phyloP scores from a whole-genome alignment of 2,329 filamentous ascomycete species.

The Aspergillus sp. region DNA sequence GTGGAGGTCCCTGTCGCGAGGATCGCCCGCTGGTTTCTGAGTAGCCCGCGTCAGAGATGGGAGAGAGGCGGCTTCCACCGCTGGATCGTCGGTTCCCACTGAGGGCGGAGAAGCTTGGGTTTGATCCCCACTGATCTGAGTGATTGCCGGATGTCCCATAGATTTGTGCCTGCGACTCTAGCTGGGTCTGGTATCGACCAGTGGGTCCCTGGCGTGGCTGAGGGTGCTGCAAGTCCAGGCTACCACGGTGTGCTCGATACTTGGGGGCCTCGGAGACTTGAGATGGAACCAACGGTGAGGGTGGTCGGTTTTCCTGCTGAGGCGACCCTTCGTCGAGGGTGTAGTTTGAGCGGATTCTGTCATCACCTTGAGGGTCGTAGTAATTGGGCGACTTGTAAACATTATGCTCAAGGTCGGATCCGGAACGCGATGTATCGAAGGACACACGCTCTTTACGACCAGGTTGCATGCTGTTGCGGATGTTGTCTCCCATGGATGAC shows the following conservation, averaged over 20 bases:
- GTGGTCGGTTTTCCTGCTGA: conserved; percentile 49
- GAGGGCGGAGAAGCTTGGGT: conserved; percentile 38
- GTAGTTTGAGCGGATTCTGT: conserved; percentile 44
- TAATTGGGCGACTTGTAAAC: conserved; percentile 49
- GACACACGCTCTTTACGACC: conserved; percentile 62
- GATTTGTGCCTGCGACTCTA: conserved; percentile 61
- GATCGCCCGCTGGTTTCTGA: conserved; percentile 41
- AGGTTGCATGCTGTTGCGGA: conserved; percentile 61
- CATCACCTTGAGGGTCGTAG: conserved; percentile 48
- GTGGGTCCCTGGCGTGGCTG: conserved; percentile 64
- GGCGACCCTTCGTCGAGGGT: conserved; percentile 38
- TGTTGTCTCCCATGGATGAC: conserved; percentile 78
- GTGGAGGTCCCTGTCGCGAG: conserved; percentile 41
- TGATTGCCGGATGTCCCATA: conserved; percentile 35
- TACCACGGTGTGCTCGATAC: conserved; percentile 65
- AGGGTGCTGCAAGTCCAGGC: conserved; percentile 63
- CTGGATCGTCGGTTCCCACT: conserved; percentile 37
- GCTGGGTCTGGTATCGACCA: conserved; percentile 59
- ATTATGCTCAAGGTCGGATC: conserved; percentile 70
- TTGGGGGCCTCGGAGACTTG: conserved; percentile 59
- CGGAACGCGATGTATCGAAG: conserved; percentile 70
- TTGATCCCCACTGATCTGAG: conserved; percentile 49
- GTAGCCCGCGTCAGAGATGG: conserved; percentile 48
- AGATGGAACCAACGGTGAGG: conserved; percentile 64
- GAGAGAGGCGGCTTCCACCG: conserved; percentile 42